These are phyloP conservation scores for Lippia alba DNA, from an alignment of 305 asterid species.

Conservation along the genomic window DNA sequence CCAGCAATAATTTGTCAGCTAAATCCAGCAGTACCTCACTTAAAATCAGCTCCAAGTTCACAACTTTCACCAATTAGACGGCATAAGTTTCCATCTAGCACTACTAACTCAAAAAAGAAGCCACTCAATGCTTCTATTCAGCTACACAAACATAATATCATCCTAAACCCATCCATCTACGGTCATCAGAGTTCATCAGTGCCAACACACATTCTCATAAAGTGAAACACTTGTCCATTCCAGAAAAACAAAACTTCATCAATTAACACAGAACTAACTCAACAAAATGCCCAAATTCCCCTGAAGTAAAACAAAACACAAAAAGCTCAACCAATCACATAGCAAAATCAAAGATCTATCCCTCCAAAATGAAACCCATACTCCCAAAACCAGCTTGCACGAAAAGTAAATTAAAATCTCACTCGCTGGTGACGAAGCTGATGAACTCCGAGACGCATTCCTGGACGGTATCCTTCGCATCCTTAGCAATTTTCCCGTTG, in stretches of 20 bases:
- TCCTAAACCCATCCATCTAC: not conserved
- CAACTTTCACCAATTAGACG: not conserved
- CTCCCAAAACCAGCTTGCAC: not conserved
- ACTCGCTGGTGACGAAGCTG: slow-evolving; percentile 76
- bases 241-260: slow-evolving; percentile 5
- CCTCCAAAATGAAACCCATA: too few species aligned
- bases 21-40: not conserved
- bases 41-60: not conserved
- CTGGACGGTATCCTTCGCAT: slow-evolving; percentile 73
- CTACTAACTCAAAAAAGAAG: not conserved
- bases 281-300: not conserved
- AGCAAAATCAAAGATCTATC: not conserved
- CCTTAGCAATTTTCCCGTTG: slow-evolving; percentile 60
- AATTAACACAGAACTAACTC: not conserved
- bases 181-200: not conserved
- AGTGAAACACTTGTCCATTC: not conserved
- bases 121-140: slow-evolving; percentile 3
- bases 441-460: slow-evolving; percentile 78
- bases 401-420: slow-evolving; percentile 10
- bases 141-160: not conserved
- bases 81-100: slow-evolving; percentile 8
- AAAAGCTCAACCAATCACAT: slow-evolving; percentile 6
- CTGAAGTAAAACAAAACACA: not conserved
- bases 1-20: not conserved
- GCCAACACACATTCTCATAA: not conserved